Base-by-base conservation (phyloP, 306 rosid genomes). In the Dalbergia oliveri region DNA sequence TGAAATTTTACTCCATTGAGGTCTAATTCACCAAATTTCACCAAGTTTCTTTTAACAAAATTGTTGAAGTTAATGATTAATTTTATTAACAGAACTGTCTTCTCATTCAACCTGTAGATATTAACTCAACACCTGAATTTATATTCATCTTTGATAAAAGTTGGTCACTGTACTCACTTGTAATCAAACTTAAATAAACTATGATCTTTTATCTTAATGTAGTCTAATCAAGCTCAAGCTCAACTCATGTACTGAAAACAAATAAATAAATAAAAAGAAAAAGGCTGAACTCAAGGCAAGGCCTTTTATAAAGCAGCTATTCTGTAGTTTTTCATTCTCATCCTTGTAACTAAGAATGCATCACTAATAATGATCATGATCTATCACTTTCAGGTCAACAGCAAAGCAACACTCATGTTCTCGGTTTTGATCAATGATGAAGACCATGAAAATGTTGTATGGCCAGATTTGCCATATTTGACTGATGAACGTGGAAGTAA, bases 401-500 rank as follows among this genome's bases (percentile, higher is more conserved):
- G 92, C 91, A 95, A 91, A 83, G 98, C 96, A 63, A 93, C 98
- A 19, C 76, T 95, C 63, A 87, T 93, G 92, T 86, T 95, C 83
- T 83, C 96, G 37, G 84, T 85, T 82, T 53, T 91, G 90, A 72
- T 95, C 65, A 69, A 85, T 23, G 93, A 91, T 18, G 95, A 95
- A 83, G 88, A 85, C 84, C 89, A 90, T 77, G 97, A 93, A 71
- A 91, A 93, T 84, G 83, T 89, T 78, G 80, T 95, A 78, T 93
- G 92, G 97, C 99, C 99, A 4, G 98, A 95, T 76, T 85, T 95
- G 89, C 97, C 97, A 63, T 93, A 93, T 86, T 90, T 93, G 86
- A 90, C 94, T 72, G 99, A 95, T 86, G 96, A 93, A 73, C 94
- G 84, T 84, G 99, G 98, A 89, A 91, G 98, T 95, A 86, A 88